A percentile compares a stretch with the other conserved stretches of the same genome.
Evolutionary conservation across 2,329 filamentous ascomycete species (phyloP).

Genomic region (Lojkania enalia): DNA sequence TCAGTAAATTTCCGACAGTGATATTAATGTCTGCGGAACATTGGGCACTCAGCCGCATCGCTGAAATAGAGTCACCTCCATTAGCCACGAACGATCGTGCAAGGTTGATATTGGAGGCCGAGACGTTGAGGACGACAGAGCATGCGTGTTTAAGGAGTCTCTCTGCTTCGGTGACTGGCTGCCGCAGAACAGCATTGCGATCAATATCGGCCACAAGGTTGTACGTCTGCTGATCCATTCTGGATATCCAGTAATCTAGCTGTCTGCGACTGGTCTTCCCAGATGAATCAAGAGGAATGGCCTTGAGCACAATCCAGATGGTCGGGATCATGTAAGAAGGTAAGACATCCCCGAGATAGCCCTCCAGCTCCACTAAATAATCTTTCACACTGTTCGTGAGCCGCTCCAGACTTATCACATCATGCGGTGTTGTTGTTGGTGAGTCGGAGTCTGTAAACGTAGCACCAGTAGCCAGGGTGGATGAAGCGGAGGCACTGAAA

Average conservation of each 20-base stretch:
- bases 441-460: background rate
- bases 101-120: constrained; percentile 13
- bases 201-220: constrained; percentile 40
- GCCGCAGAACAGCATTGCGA: constrained; percentile 15
- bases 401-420: constrained; percentile 4
- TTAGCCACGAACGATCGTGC: constrained; percentile 5
- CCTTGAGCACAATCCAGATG: background rate
- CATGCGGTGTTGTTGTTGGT: constrained; percentile 9
- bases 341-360: background rate
- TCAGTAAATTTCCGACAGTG: constrained; percentile 46
- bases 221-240: constrained; percentile 29
- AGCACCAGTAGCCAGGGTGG: background rate
- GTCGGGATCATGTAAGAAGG: constrained; percentile 1
- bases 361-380: background rate
- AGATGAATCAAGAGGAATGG: background rate
- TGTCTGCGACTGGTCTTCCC: constrained; percentile 1
- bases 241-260: background rate
- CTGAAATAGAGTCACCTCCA: constrained; percentile 9
- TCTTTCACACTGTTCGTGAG: constrained; percentile 5
- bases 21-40: constrained; percentile 1
- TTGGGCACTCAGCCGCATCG: constrained; percentile 7
- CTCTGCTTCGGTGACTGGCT: constrained; percentile 6
- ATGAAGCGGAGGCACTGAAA: background rate
- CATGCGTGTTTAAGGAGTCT: constrained; percentile 31
- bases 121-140: constrained; percentile 40